These are phyloP conservation scores for Leucocoprinus leucothites DNA, from an alignment of 768 basidiomycete species.

Conservation along the genomic window DNA sequence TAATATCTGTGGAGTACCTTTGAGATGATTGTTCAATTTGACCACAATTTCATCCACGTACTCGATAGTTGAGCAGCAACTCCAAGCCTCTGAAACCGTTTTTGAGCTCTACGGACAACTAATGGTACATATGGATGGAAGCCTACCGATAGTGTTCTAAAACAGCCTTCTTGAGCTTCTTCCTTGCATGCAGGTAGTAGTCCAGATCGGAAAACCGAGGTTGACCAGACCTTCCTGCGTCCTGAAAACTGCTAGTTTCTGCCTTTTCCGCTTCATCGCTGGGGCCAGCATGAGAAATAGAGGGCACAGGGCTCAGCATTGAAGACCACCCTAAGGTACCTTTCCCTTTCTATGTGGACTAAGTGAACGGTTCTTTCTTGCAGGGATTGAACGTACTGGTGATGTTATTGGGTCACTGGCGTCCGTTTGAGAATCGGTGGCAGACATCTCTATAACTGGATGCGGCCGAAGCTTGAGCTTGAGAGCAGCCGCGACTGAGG, in stretches of 20 bases:
- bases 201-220: slow-evolving; percentile 52
- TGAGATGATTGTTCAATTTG: background rate
- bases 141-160: slow-evolving; percentile 77
- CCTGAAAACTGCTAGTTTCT: background rate
- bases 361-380: background rate
- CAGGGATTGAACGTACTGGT: background rate
- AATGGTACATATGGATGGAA: background rate
- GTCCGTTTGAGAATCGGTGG: background rate
- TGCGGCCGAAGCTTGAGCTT: slow-evolving; percentile 11
- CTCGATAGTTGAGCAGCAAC: slow-evolving; percentile 85
- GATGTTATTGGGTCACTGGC: too few species aligned
- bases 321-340: background rate
- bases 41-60: slow-evolving; percentile 23
- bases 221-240: background rate
- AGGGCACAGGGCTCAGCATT: background rate
- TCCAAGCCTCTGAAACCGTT: slow-evolving; percentile 32
- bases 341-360: background rate
- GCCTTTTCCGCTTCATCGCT: background rate
- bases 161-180: slow-evolving; percentile 78
- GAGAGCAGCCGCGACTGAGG: slow-evolving; percentile 14
- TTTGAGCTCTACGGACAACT: background rate
- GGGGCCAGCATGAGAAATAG: background rate
- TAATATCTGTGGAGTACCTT: too few species aligned
- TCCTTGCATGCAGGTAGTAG: slow-evolving; percentile 82
- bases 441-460: background rate